phyloP scores from a whole-genome alignment of 805 yeast genomes.

The Kodamaea kaohsiungensis region DNA sequence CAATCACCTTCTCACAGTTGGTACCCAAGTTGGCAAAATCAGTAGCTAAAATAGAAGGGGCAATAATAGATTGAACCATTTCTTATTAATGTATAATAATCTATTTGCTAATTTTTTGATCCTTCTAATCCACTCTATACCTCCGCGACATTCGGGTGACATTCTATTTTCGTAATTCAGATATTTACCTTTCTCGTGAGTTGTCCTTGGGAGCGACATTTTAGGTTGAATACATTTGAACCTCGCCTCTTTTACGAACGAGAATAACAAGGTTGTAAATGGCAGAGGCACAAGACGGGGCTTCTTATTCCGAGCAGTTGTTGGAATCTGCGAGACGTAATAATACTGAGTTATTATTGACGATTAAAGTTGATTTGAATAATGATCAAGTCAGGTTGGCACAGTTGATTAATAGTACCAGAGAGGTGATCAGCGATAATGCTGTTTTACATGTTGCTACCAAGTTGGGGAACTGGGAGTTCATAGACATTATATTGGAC shows the following conservation, averaged over 20 bases:
- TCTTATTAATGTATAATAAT: background rate
- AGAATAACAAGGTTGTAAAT: background rate
- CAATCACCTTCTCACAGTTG: slow-evolving; percentile 79
- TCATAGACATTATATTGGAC: slow-evolving; percentile 77
- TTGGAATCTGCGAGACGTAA: slow-evolving; percentile 87
- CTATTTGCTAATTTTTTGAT: background rate
- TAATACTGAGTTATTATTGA: slow-evolving; percentile 70
- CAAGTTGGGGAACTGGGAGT: slow-evolving; percentile 80
- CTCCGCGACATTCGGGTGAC: background rate
- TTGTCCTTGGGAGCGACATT: background rate
- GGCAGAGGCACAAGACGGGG: slow-evolving; percentile 48
- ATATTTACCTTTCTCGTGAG: background rate
- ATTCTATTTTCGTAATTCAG: background rate
- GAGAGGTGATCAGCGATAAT: slow-evolving; percentile 73
- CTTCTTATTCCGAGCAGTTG: slow-evolving; percentile 70
- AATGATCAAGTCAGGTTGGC: slow-evolving; percentile 43
- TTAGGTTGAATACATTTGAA: background rate
- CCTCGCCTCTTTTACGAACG: slow-evolving; percentile 1
- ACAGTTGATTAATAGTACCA: slow-evolving; percentile 61
- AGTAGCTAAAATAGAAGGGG: slow-evolving; percentile 92
- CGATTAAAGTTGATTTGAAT: slow-evolving; percentile 49
- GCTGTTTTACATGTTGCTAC: slow-evolving; percentile 82
- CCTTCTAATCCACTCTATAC: background rate
- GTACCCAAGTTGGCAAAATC: slow-evolving; percentile 89
- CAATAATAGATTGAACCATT: slow-evolving; percentile 81